phyloP scores from a whole-genome alignment of 202 grass and related monocot species.

The Dendrocalamus latiflorus region DNA sequence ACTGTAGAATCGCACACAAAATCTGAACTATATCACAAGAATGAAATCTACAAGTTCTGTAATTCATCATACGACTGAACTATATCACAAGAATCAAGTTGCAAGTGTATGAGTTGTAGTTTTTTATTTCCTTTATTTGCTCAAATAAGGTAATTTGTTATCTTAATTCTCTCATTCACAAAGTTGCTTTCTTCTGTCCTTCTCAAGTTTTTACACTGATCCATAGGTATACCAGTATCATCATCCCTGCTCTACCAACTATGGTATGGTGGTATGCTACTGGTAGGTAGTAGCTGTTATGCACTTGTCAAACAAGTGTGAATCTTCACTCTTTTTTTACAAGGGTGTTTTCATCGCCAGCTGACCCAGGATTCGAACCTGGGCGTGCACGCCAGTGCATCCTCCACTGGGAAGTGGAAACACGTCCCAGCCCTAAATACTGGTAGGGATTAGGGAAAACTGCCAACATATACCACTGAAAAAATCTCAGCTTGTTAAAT shows the following conservation, averaged over 20 bases:
- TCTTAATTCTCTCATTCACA: neutral
- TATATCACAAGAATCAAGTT: conserved; percentile 5
- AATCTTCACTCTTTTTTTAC: neutral
- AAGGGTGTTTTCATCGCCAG: neutral
- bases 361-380: neutral
- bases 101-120: neutral
- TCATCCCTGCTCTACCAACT: neutral
- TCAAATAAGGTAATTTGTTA: neutral
- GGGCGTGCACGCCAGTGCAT: neutral
- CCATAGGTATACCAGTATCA: neutral
- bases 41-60: neutral
- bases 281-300: neutral
- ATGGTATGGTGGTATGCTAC: conserved; percentile 4
- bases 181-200: neutral
- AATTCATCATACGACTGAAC: neutral
- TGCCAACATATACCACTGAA: neutral
- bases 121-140: neutral
- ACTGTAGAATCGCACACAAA: neutral
- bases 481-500: neutral
- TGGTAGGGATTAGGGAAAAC: neutral
- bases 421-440: neutral
- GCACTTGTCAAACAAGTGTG: neutral
- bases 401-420: neutral
- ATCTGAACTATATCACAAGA: neutral
- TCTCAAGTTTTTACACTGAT: neutral